Base-by-base conservation (phyloP, 352 stramenopile species). In the Pythium phragmitis region DNA sequence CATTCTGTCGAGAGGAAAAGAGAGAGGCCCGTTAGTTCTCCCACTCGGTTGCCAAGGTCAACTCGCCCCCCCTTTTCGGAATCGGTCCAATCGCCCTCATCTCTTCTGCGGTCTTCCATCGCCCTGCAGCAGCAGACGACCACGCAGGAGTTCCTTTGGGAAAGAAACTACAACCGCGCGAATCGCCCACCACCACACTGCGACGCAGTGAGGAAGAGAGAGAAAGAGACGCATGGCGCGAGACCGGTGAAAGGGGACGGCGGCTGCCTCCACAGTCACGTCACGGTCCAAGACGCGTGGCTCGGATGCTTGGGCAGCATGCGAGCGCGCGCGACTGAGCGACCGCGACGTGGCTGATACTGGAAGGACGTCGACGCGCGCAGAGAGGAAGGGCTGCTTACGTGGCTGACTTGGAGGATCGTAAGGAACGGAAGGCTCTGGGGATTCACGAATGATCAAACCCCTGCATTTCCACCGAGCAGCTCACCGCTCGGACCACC, bases 1-100 rank as follows among this genome's bases (percentile, higher is more conserved):
- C 98, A 99, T 99, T 72, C 87, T 96, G 70, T 52, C 17, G n/a
- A 23, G 21, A 26, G 56, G 14, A 63, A 30, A 49, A 30, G 23
- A 63, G 54, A 21, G 21, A 21, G 21, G 21, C 21, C 41, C 39
- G 68, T 69, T 88, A 87, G 82, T 81, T 33, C 28, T 43, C 49
- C 67, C 69, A 79, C 66, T 74, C 53, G 42, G 54, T 67, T 23
- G 81, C 82, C 82, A 91, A 91, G 82, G 82, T 77, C 73, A 80
- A 64, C 67, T 74, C 69, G 63, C 61, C 63, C 66, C 48, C 60
- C 60, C 55, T 55, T 55, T 58, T 34, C 21, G 21, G 26, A 43
- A 43, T 47, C 51, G 36, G 36, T 47, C 42, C 51, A 13, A 30
- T 36, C 34, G 6, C 34, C 39, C 53, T 36, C 16, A 9, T 17